Evolutionary conservation across 805 yeast species (phyloP), one percentile per base, ranked within the genome.

Genomic region (Nakazawaea peltata): DNA sequence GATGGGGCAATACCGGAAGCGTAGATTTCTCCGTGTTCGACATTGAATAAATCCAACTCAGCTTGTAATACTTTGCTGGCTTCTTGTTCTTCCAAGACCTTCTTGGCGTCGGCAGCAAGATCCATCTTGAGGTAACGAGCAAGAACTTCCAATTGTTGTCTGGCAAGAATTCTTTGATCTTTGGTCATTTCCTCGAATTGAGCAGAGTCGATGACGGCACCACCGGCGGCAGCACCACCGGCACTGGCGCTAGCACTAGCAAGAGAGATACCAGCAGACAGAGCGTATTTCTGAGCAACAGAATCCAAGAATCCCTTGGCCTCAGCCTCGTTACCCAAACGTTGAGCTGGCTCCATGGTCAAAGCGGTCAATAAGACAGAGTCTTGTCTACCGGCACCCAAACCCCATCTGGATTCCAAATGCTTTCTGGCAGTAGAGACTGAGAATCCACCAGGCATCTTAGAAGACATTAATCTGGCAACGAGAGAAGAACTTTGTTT

Each of bases 401-500:
- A 73, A 48, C 98, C 98, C 84, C 84, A 92, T 61, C 90, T 77
- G 30, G 88, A 56, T 65, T 83, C 88, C 58, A 92, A 74, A 65
- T 92, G 84, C 61, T 88, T 86, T 70, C 97, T 81, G 34, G 95
- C 94, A 45, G 74, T 68, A 43, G 96, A 81, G 49, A 90, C 80
- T 32, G 94, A 82, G 64, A 90, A 92, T 15, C 99, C 99, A 73
- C 99, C 99, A 36, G 99, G 97, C 97, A 92, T 92, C 69, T 92
- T 92, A 19, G 97, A 81, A 9, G 97, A 79, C 69, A 88, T 82
- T 54, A 92, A 71, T 65, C 97, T 81, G 44, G 95, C 84, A 44
- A 90, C 69, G 51, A 92, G 72, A 19, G 96, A 81, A 26, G 87
- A 65, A 2, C 97, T 81, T 53, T 88, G 95, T 61, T 92, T 92